Evolutionary conservation across 129 eudicot species (phyloP).

Genomic region (Centrapalus pauciflorus): DNA sequence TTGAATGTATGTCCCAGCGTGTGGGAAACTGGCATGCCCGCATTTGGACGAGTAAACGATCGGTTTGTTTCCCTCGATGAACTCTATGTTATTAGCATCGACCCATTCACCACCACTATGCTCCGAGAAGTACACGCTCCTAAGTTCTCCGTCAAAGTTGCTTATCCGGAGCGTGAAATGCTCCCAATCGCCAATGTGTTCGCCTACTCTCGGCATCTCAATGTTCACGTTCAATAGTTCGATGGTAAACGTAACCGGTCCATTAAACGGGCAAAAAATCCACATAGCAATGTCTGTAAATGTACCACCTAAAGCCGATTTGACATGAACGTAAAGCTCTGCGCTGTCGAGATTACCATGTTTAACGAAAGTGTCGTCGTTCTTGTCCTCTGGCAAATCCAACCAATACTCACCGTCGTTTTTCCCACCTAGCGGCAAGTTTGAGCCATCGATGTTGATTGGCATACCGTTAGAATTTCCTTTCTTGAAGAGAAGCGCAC

Average conservation of each 20-base stretch:
- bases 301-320: slow-evolving; percentile 82
- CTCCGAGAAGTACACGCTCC: slow-evolving; percentile 67
- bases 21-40: slow-evolving; percentile 90
- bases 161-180: slow-evolving; percentile 86
- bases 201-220: slow-evolving; percentile 47
- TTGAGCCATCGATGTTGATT: slow-evolving; percentile 55
- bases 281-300: slow-evolving; percentile 88
- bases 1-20: slow-evolving; percentile 71
- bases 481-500: slow-evolving; percentile 54
- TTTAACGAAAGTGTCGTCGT: slow-evolving; percentile 28
- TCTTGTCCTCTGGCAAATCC: slow-evolving; percentile 56
- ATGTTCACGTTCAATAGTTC: slow-evolving; percentile 44
- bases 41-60: slow-evolving; percentile 65
- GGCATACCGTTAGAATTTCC: slow-evolving; percentile 44
- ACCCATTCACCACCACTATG: slow-evolving; percentile 94
- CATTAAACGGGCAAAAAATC: slow-evolving; percentile 95
- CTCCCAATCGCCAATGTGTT: slow-evolving; percentile 96
- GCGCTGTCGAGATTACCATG: slow-evolving; percentile 64
- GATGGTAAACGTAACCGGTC: slow-evolving; percentile 66
- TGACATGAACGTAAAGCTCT: slow-evolving; percentile 78
- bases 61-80: slow-evolving; percentile 63
- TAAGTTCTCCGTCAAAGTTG: slow-evolving; percentile 77
- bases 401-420: slow-evolving; percentile 84
- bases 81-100: slow-evolving; percentile 63
- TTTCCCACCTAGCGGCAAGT: slow-evolving; percentile 64